Conservation (phyloP, 2,329 filamentous ascomycete species). For the Curvularia hawaiiensis region DNA sequence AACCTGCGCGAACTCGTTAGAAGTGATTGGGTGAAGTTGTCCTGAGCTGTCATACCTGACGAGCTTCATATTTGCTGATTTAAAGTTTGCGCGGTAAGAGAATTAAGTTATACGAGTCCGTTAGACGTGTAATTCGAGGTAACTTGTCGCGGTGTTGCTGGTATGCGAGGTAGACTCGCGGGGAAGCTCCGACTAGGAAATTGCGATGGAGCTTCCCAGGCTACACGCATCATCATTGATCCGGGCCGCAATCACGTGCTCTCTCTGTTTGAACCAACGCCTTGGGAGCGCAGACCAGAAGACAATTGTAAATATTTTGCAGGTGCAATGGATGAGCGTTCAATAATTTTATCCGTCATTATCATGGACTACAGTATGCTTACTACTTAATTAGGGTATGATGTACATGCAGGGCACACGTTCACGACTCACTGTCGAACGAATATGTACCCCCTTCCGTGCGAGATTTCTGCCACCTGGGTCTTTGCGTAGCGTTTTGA, state of each 20-base stretch:
- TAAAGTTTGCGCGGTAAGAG: background rate
- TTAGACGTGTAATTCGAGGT: background rate
- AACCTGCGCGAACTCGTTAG: constrained; percentile 66
- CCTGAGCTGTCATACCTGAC: constrained; percentile 33
- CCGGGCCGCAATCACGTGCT: constrained; percentile 22
- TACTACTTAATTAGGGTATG: background rate
- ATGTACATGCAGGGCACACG: background rate
- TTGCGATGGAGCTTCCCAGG: constrained; percentile 30
- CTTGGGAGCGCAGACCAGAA: background rate
- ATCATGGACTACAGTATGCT: background rate
- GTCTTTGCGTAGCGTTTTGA: no score
- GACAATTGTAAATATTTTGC: background rate
- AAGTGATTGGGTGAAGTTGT: constrained; percentile 3
- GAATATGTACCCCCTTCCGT: constrained; percentile 5
- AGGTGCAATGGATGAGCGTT: background rate
- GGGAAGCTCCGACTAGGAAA: constrained; percentile 31
- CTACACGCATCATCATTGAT: constrained; percentile 21
- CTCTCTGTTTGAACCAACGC: background rate
- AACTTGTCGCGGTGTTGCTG: constrained; percentile 16
- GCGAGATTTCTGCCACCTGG: background rate
- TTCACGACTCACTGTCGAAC: background rate
- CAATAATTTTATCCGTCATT: background rate
- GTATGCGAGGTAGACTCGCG: constrained; percentile 25
- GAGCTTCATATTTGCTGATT: constrained; percentile 42
- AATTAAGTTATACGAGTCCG: background rate